phyloP scores from a whole-genome alignment of 768 basidiomycete genomes.

The Dendrothele bispora region DNA sequence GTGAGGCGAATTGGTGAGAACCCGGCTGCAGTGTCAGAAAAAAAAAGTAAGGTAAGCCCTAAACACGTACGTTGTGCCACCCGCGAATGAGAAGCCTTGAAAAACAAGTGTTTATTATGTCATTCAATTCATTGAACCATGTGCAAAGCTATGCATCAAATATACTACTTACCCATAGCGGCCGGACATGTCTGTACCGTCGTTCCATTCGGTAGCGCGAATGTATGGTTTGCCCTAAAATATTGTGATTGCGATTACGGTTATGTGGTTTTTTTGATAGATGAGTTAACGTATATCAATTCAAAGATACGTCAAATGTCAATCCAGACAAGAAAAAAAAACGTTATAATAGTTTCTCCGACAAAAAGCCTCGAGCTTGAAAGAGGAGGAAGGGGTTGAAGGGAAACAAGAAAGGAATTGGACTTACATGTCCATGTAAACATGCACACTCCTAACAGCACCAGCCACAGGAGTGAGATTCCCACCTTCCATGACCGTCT shows the following conservation, averaged over 20 bases:
- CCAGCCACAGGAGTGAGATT: constrained; percentile 51
- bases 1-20: too few relatives aligned
- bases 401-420: constrained; percentile 1
- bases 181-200: constrained; percentile 73
- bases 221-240: constrained; percentile 61
- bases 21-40: constrained; percentile 5
- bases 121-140: too few relatives aligned
- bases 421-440: constrained; percentile 66
- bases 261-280: neutral
- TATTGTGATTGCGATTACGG: constrained; percentile 2
- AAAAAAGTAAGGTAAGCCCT: neutral
- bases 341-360: too few relatives aligned
- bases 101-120: too few relatives aligned
- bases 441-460: constrained; percentile 67
- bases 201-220: constrained; percentile 66
- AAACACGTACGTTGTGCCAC: constrained; percentile 69
- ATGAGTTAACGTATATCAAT: too few relatives aligned
- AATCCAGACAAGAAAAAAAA: constrained; percentile 3
- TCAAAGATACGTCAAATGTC: too few relatives aligned
- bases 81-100: constrained; percentile 74
- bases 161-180: constrained; percentile 73
- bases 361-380: too few relatives aligned
- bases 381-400: too few relatives aligned
- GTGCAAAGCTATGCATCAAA: too few relatives aligned
- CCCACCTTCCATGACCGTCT: constrained; percentile 55